Conservation (phyloP, 202 grass and related monocot species). For the Eragrostis tef region DNA sequence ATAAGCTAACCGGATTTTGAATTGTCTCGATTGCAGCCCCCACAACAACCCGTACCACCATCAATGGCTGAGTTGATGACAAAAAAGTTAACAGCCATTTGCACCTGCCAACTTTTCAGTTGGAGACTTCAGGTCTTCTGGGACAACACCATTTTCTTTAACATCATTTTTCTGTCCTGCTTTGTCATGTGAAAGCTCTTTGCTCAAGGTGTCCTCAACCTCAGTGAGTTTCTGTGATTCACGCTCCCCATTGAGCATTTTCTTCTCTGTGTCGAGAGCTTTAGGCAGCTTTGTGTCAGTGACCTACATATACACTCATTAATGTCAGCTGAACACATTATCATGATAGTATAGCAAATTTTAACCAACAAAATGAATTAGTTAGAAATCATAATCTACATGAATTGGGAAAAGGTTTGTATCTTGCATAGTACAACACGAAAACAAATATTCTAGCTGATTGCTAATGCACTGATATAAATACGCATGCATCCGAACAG, state of each 20-base stretch:
- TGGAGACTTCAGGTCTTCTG: constrained; percentile 37
- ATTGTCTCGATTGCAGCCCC: constrained; percentile 29
- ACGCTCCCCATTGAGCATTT: constrained; percentile 7
- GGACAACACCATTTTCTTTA: constrained; percentile 43
- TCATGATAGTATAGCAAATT: neutral
- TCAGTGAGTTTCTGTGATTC: constrained; percentile 26
- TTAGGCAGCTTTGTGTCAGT: constrained; percentile 44
- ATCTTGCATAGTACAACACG: neutral
- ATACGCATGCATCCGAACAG: neutral
- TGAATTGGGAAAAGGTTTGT: neutral
- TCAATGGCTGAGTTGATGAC: constrained; percentile 26
- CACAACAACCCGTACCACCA: constrained; percentile 14
- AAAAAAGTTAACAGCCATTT: constrained; percentile 51
- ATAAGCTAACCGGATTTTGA: constrained; percentile 24
- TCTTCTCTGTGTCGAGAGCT: constrained; percentile 39
- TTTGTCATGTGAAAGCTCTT: constrained; percentile 38
- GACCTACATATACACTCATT: constrained; percentile 34
- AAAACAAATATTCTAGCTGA: constrained; percentile 8
- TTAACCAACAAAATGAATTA: neutral
- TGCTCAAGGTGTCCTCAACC: constrained; percentile 26
- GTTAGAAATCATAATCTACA: neutral
- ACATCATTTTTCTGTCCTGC: constrained; percentile 47
- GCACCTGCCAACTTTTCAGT: constrained; percentile 48
- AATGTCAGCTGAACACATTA: neutral
- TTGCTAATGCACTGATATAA: neutral